phyloP scores from a whole-genome alignment of 2,329 filamentous ascomycete genomes.

The Zopfia rhizophila region DNA sequence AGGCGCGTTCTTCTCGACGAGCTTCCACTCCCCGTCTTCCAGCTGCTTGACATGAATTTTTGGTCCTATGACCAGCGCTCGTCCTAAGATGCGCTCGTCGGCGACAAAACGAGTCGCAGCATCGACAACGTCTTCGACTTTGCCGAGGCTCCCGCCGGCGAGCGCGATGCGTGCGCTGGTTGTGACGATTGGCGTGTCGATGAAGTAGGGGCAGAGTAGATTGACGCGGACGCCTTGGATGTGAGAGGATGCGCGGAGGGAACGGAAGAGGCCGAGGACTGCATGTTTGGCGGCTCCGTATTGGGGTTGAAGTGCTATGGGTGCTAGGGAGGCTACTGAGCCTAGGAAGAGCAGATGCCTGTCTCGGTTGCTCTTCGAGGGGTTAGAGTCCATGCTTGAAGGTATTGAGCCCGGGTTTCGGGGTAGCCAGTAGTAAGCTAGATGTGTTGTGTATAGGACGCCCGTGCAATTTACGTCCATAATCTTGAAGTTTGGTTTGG shows the following conservation, averaged over 20 bases:
- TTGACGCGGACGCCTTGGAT: slow-evolving; percentile 69
- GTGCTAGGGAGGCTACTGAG: slow-evolving; percentile 66
- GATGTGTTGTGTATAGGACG: slow-evolving; percentile 71
- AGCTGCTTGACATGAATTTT: slow-evolving; percentile 61
- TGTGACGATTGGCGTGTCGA: slow-evolving; percentile 69
- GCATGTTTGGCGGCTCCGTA: slow-evolving; percentile 74
- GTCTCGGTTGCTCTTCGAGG: slow-evolving; percentile 54
- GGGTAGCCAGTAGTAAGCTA: slow-evolving; percentile 69
- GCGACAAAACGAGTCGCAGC: slow-evolving; percentile 71
- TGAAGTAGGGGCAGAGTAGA: slow-evolving; percentile 74
- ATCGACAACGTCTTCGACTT: slow-evolving; percentile 69
- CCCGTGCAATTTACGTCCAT: slow-evolving; percentile 72
- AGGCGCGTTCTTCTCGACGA: slow-evolving; percentile 34
- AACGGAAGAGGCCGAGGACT: slow-evolving; percentile 71
- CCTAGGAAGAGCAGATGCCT: slow-evolving; percentile 71
- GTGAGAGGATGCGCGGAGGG: slow-evolving; percentile 63
- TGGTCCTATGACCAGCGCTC: slow-evolving; percentile 68
- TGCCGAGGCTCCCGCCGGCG: slow-evolving; percentile 65
- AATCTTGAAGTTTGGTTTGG: slow-evolving; percentile 63
- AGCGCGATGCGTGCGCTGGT: slow-evolving; percentile 61
- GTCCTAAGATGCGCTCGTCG: slow-evolving; percentile 66
- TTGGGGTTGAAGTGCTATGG: slow-evolving; percentile 56
- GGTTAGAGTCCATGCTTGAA: slow-evolving; percentile 43
- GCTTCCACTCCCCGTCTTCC: slow-evolving; percentile 44
- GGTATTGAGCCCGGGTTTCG: slow-evolving; percentile 58